phyloP scores from a whole-genome alignment of 129 eudicot genomes.

The Oenanthe sinensis region DNA sequence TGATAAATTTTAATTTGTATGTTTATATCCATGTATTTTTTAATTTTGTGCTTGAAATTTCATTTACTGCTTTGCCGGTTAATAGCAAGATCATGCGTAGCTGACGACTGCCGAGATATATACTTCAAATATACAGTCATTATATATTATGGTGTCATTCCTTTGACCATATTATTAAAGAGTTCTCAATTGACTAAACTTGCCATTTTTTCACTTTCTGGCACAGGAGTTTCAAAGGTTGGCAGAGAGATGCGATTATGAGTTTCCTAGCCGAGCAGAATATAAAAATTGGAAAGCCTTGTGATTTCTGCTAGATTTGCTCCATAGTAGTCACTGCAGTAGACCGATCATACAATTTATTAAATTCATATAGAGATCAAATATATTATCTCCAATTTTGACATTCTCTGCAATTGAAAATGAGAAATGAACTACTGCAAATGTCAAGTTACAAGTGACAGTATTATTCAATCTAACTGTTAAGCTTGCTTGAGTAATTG shows the following conservation, averaged over 20 bases:
- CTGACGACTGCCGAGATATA: neutral
- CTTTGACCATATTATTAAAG: neutral
- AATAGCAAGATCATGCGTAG: neutral
- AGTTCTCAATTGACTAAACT: neutral
- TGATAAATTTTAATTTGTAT: neutral
- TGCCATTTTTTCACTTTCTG: neutral
- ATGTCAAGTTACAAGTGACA: neutral
- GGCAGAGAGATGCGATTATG: constrained; percentile 59
- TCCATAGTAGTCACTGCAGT: neutral
- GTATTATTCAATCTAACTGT: neutral
- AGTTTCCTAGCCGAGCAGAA: constrained; percentile 43
- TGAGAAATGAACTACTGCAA: neutral
- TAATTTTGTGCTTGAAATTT: neutral
- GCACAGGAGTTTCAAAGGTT: constrained; percentile 71
- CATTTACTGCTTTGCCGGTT: neutral
- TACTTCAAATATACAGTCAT: neutral
- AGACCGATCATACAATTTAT: neutral
- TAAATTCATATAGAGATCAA: neutral
- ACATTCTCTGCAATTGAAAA: neutral
- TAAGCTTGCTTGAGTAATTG: neutral
- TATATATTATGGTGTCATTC: neutral
- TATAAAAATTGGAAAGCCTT: constrained; percentile 49
- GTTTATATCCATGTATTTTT: neutral
- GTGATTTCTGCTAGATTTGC: constrained; percentile 31
- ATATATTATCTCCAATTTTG: neutral